These are phyloP conservation scores for Apophysomyces sp. DNA, from an alignment of 371 early-diverging fungal species.

Conservation along the genomic window DNA sequence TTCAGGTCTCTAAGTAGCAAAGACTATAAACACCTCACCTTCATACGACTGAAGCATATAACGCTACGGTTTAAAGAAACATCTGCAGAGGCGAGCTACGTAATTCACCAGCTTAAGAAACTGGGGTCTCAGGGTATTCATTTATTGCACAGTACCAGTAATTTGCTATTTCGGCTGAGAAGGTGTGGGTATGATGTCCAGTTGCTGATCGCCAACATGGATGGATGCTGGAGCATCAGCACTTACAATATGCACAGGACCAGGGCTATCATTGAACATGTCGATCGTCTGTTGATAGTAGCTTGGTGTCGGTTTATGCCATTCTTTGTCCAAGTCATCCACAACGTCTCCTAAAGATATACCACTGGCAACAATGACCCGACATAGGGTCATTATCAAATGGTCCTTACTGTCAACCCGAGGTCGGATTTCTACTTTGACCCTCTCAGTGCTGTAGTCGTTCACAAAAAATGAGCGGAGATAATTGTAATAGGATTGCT, in stretches of 20 bases:
- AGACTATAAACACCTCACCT: no score
- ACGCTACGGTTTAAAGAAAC: no score
- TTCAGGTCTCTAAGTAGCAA: no score
- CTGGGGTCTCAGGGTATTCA: no score
- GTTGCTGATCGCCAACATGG: conserved; percentile 2
- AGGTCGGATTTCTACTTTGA: conserved; percentile 44
- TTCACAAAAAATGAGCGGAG: conserved; percentile 35
- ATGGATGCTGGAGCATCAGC: conserved; percentile 34
- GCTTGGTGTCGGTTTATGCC: conserved; percentile 33
- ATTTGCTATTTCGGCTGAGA: not conserved
- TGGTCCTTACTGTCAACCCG: conserved; percentile 43
- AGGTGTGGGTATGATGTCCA: not conserved
- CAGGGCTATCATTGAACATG: conserved; percentile 33
- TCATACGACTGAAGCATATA: no score
- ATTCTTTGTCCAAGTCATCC: conserved; percentile 33
- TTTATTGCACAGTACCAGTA: not conserved
- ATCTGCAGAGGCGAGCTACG: no score
- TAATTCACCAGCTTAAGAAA: no score
- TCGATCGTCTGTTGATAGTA: conserved; percentile 35
- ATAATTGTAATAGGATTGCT: conserved; percentile 35
- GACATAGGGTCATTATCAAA: conserved; percentile 24
- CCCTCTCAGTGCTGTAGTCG: conserved; percentile 32
- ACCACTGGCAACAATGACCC: conserved; percentile 33
- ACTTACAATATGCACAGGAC: conserved; percentile 38
- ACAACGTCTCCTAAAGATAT: conserved; percentile 31